phyloP scores from a whole-genome alignment of 495 filamentous ascomycete genomes.

The Neurospora sp. region DNA sequence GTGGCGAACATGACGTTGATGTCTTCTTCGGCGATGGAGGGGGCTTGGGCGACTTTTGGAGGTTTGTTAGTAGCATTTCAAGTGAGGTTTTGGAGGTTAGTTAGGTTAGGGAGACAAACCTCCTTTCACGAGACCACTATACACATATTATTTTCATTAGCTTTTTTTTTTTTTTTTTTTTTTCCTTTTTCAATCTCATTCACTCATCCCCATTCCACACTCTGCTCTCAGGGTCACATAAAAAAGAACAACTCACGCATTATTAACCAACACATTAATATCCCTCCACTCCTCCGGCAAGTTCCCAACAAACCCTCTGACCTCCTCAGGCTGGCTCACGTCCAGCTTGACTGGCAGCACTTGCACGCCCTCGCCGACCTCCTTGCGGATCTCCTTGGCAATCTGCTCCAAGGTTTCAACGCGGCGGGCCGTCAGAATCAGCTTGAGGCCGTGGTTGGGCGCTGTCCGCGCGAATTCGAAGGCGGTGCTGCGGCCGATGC shows the following conservation, averaged over 20 bases:
- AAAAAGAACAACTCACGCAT: slow-evolving; percentile 60
- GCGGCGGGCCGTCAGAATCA: slow-evolving; percentile 80
- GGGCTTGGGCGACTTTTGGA: slow-evolving; percentile 60
- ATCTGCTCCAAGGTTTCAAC: slow-evolving; percentile 68
- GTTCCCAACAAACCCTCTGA: slow-evolving; percentile 60
- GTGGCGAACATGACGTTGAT: slow-evolving; percentile 82
- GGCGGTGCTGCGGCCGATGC: slow-evolving; percentile 79
- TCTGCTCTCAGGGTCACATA: neutral
- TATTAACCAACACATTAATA: slow-evolving; percentile 90
- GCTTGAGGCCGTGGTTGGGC: slow-evolving; percentile 62
- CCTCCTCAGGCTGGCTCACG: slow-evolving; percentile 69
- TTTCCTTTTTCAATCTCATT: neutral
- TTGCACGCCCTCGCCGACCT: slow-evolving; percentile 72
- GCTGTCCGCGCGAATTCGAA: slow-evolving; percentile 85
- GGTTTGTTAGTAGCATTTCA: neutral
- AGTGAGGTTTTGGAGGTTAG: neutral
- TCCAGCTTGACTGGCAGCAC: slow-evolving; percentile 78
- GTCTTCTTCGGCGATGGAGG: slow-evolving; percentile 73
- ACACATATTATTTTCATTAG: neutral
- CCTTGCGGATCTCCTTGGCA: slow-evolving; percentile 64
- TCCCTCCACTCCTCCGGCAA: slow-evolving; percentile 77
- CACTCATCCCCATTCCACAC: neutral
- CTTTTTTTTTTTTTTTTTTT: neutral
- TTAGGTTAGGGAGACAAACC: slow-evolving; percentile 4
- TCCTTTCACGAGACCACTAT: slow-evolving; percentile 24